Base-by-base conservation (phyloP, 495 filamentous ascomycete species). In the Ramalina intermedia region DNA sequence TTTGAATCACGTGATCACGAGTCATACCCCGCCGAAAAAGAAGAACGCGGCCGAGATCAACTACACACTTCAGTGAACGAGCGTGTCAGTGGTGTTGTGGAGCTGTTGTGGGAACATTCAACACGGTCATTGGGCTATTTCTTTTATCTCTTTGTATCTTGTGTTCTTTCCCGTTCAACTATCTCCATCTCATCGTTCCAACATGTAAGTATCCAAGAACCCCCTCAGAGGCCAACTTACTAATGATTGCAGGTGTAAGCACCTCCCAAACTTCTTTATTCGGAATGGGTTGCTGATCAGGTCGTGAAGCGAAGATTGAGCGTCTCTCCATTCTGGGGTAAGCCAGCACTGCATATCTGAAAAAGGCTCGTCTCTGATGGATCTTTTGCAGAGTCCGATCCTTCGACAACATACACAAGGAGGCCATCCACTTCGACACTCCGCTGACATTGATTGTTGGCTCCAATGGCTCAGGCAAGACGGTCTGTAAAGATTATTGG, bases 391-490 rank as follows among this genome's bases (percentile, higher is more conserved):
- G 91, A 59, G 74, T 98, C 56, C 87, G 91, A 51, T 96, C 90
- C 47, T 98, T 98, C 65, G 84, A 85, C 65, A 83, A 85, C 57
- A 71, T 68, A 21, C 68, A 72, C 45, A 78, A 71, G 47, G 80
- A 95, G 67, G 82, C 75, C n/a, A 95, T 98, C 23, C 74, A 84
- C 48, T 96, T 98, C 62, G 72, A 87, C 46, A 81, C 85, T 6
- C 91, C 91, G 14, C 71, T 98, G 29, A 98, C 91, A 7, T 73
- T 98, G 45, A 96, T 98, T 53, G 91, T 98, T 46, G 91, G 91
- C 39, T 85, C 85, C 58, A 98, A 98, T 71, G 91, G 91, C 48
- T 95, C 89, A 8, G 91, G 93, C 39, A 98, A 98, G 68, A 98
- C 91, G 41, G 76, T 79, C 65, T 18, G 68, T 57, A 14, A 18